These are phyloP conservation scores for Saxophila tyrrhenica DNA, from an alignment of 495 filamentous ascomycete species.

Conservation along the genomic window DNA sequence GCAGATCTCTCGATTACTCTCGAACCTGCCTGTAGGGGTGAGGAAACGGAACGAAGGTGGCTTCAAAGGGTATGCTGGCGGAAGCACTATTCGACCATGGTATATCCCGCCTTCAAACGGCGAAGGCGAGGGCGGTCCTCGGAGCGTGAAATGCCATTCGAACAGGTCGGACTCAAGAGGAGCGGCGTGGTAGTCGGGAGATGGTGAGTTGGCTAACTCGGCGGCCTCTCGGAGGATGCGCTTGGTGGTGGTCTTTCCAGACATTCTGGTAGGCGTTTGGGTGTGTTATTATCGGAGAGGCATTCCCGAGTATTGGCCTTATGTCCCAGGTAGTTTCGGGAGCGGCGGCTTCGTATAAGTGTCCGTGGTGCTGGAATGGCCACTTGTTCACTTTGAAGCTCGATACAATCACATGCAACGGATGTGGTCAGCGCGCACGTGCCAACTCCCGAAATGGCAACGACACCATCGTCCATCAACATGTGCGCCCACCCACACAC, in stretches of 20 bases:
- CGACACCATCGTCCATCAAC: no score
- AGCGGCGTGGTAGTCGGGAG: conserved; percentile 67
- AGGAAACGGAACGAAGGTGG: conserved; percentile 91
- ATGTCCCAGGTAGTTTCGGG: no score
- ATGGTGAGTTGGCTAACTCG: conserved; percentile 66
- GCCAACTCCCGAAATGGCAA: no score
- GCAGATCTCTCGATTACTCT: conserved; percentile 94
- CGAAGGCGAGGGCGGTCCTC: conserved; percentile 70
- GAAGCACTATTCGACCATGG: conserved; percentile 90
- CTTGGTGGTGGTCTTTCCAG: conserved; percentile 67
- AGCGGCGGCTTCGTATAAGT: no score
- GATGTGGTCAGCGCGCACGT: no score
- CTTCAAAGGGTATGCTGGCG: conserved; percentile 74
- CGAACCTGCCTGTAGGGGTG: conserved; percentile 85
- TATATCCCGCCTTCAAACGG: conserved; percentile 75
- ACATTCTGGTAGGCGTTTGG: conserved; percentile 27
- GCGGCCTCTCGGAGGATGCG: conserved; percentile 77
- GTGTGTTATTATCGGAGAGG: neutral
- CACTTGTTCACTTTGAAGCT: no score
- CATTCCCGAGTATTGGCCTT: no score
- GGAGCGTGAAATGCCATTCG: conserved; percentile 99
- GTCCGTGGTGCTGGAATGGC: no score
- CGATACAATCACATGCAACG: no score
- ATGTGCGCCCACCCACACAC: no score
- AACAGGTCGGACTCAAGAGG: conserved; percentile 84